A percentile compares a stretch with the other conserved stretches of the same genome.
These are phyloP conservation scores for Dictyostelium brefeldianum DNA, from an alignment of 78 protist genomes.

Conservation along the genomic window DNA sequence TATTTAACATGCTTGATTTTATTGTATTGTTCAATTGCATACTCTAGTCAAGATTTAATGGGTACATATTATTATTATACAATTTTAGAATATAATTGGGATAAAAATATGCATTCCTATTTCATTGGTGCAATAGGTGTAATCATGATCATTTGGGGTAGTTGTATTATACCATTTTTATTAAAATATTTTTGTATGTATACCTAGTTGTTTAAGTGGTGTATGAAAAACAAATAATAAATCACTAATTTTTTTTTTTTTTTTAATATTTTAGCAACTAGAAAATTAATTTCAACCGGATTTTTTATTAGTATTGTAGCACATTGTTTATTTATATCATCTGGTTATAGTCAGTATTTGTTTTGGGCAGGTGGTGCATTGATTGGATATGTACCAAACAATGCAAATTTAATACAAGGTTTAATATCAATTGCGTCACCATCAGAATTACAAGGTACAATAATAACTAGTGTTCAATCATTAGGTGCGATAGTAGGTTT, in stretches of 20 bases:
- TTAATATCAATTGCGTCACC: constrained; percentile 47
- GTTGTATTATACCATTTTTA: constrained; percentile 2
- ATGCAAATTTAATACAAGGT: background rate
- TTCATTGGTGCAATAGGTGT: background rate
- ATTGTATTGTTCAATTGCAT: background rate
- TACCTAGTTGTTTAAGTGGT: no score
- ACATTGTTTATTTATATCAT: constrained; percentile 3
- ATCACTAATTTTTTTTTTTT: background rate
- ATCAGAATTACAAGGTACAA: constrained; percentile 30
- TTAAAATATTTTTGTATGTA: constrained; percentile 29
- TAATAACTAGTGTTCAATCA: constrained; percentile 31
- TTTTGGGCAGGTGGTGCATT: background rate
- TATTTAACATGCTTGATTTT: background rate
- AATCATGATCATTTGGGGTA: background rate
- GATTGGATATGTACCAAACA: constrained; percentile 8
- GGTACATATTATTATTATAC: background rate
- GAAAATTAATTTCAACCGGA: constrained; percentile 7
- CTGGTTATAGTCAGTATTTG: constrained; percentile 34
- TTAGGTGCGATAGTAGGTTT: background rate
- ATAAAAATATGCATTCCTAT: no score
- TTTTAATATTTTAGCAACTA: constrained; percentile 13
- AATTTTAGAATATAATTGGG: background rate
- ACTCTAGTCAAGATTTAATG: background rate
- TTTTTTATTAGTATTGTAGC: constrained; percentile 1
- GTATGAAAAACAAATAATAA: no score